Evolutionary conservation across 2,329 filamentous ascomycete species (phyloP).

Genomic region (Thermoascus crustaceus): DNA sequence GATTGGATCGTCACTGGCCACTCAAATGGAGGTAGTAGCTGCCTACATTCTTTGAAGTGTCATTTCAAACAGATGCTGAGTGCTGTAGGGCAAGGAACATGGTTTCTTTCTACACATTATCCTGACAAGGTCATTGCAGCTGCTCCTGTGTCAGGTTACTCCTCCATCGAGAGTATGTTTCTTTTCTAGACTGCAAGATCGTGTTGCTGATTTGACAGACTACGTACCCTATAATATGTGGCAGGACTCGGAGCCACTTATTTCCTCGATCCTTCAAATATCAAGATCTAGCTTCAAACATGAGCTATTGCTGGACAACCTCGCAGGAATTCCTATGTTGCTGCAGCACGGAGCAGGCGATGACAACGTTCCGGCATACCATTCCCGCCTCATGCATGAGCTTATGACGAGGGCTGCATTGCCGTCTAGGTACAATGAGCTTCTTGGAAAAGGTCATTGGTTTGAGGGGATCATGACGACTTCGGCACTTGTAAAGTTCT

Average conservation of each 20-base stretch:
- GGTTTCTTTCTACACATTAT: conserved; percentile 48
- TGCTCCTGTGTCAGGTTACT: conserved; percentile 51
- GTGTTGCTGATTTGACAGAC: conserved; percentile 22
- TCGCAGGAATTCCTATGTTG: conserved; percentile 44
- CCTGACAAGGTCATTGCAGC: conserved; percentile 51
- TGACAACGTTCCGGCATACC: conserved; percentile 52
- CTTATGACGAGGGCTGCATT: conserved; percentile 37
- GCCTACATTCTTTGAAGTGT: neutral
- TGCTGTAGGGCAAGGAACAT: conserved; percentile 44
- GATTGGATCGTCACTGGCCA: conserved; percentile 50
- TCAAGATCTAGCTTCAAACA: conserved; percentile 47
- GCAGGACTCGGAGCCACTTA: conserved; percentile 45
- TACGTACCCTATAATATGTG: conserved; percentile 53
- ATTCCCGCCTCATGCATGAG: conserved; percentile 48
- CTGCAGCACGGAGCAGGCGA: conserved; percentile 51
- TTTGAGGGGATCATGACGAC: conserved; percentile 51
- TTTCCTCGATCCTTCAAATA: conserved; percentile 40
- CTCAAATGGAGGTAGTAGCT: conserved; percentile 46
- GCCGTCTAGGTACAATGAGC: conserved; percentile 42
- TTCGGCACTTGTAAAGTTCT: conserved; percentile 41
- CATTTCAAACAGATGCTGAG: neutral
- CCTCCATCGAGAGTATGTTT: conserved; percentile 44
- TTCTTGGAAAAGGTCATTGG: conserved; percentile 44
- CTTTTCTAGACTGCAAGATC: neutral
- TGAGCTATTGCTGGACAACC: conserved; percentile 47